Evolutionary conservation across 2,329 filamentous ascomycete genomes (phyloP).

Genomic region (Pseudogymnoascus sp.): DNA sequence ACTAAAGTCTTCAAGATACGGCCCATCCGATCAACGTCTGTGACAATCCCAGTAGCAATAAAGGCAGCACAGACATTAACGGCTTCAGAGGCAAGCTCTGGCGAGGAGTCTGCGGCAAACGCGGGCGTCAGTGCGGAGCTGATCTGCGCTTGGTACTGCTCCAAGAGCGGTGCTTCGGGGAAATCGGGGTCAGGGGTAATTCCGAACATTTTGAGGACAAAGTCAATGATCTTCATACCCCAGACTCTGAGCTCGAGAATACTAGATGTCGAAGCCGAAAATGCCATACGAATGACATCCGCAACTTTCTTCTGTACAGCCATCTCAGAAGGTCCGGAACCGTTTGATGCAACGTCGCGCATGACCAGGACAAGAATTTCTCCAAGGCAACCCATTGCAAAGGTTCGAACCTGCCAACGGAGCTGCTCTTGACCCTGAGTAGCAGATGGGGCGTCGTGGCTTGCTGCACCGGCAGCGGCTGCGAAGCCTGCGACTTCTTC

Average conservation of each 20-base stretch:
- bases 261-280: conserved; percentile 90
- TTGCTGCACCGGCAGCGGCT: conserved; percentile 52
- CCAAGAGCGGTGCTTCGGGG: conserved; percentile 88
- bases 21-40: conserved; percentile 96
- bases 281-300: conserved; percentile 92
- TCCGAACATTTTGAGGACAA: conserved; percentile 90
- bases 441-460: conserved; percentile 47
- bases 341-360: conserved; percentile 70
- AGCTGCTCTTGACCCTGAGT: conserved; percentile 72
- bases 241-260: conserved; percentile 85
- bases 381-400: conserved; percentile 81
- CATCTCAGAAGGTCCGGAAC: conserved; percentile 68
- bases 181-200: conserved; percentile 95
- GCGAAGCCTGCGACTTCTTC: conserved; percentile 97
- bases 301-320: conserved; percentile 77
- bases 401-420: conserved; percentile 91
- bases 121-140: conserved; percentile 93
- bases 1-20: conserved; percentile 92
- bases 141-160: conserved; percentile 98
- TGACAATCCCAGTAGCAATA: conserved; percentile 94
- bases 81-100: conserved; percentile 89
- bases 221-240: conserved; percentile 88
- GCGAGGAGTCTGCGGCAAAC: conserved; percentile 91
- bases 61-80: conserved; percentile 98
- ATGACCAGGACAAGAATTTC: conserved; percentile 73